Percentiles rank a stretch among this genome's conserved stretches.
Evolutionary conservation across 768 basidiomycete species (phyloP).

Genomic region (Tricholomella constricta): DNA sequence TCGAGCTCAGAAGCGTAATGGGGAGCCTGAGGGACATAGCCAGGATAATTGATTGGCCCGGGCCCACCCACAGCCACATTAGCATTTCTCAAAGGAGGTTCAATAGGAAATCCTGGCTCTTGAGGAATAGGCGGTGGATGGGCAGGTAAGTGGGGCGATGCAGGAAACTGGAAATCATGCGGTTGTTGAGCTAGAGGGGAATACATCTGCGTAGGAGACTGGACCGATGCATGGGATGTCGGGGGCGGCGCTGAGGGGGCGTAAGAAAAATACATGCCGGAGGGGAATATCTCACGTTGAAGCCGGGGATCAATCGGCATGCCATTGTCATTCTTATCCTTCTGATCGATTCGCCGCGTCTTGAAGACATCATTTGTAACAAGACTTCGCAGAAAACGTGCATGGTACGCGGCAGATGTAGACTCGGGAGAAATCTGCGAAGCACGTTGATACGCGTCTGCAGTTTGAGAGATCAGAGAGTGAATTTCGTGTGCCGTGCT

Average conservation of each 20-base stretch:
- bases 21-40: conserved; percentile 37
- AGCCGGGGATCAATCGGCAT: conserved; percentile 57
- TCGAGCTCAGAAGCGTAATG: conserved; percentile 60
- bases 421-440: conserved; percentile 61
- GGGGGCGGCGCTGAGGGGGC: conserved; percentile 26
- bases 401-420: conserved; percentile 72
- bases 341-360: conserved; percentile 42
- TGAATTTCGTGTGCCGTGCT: conserved; percentile 68
- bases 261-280: conserved; percentile 5
- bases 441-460: conserved; percentile 78
- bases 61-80: conserved; percentile 11
- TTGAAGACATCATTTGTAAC: conserved; percentile 65
- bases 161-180: conserved; percentile 45
- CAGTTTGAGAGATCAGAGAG: conserved; percentile 63
- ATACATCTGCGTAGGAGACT: conserved; percentile 36
- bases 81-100: conserved; percentile 9
- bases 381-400: conserved; percentile 75
- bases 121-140: conserved; percentile 24
- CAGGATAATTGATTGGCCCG: conserved; percentile 24
- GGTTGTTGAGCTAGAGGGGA: conserved; percentile 33
- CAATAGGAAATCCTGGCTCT: conserved; percentile 20
- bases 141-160: conserved; percentile 37
- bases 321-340: conserved; percentile 39
- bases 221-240: conserved; percentile 23
- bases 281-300: conserved; percentile 44